Evolutionary conservation across 495 filamentous ascomycete species (phyloP).

Genomic region (Penicillium cosmopolitanum): DNA sequence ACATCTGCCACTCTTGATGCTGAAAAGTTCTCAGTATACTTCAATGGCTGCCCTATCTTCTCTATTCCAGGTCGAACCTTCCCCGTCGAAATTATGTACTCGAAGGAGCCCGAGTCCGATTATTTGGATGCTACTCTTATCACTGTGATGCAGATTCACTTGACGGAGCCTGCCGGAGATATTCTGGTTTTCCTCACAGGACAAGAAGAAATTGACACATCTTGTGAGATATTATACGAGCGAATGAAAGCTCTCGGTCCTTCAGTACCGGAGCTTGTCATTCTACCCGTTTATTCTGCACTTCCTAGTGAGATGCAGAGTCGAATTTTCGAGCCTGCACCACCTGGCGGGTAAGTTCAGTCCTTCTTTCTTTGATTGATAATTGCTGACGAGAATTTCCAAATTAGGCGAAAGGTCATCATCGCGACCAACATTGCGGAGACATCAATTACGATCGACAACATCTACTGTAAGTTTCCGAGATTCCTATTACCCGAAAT

Average conservation of each 20-base stretch:
- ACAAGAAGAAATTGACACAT: constrained; percentile 96
- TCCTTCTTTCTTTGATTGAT: no score
- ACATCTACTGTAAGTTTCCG: constrained; percentile 72
- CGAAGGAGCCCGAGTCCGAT: constrained; percentile 90
- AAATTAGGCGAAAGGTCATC: constrained; percentile 76
- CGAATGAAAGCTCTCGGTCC: constrained; percentile 95
- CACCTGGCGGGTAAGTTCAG: constrained; percentile 58
- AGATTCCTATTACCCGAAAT: no score
- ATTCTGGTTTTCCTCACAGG: constrained; percentile 96
- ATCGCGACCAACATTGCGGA: constrained; percentile 99
- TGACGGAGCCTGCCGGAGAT: constrained; percentile 87
- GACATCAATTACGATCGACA: constrained; percentile 96
- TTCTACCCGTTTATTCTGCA: constrained; percentile 92
- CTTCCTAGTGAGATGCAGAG: constrained; percentile 94
- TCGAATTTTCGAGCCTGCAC: constrained; percentile 90
- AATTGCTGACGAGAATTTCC: no score
- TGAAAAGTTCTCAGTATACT: constrained; percentile 95
- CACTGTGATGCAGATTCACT: constrained; percentile 97
- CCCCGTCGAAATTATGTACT: constrained; percentile 95
- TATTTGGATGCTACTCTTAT: constrained; percentile 95
- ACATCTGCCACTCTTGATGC: constrained; percentile 96
- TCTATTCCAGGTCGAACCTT: constrained; percentile 94
- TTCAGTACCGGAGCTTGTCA: constrained; percentile 86
- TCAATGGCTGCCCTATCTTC: constrained; percentile 93
- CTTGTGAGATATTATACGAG: constrained; percentile 88